Base-by-base conservation (phyloP, 2,329 filamentous ascomycete genomes). In the Epichloe uncinata region DNA sequence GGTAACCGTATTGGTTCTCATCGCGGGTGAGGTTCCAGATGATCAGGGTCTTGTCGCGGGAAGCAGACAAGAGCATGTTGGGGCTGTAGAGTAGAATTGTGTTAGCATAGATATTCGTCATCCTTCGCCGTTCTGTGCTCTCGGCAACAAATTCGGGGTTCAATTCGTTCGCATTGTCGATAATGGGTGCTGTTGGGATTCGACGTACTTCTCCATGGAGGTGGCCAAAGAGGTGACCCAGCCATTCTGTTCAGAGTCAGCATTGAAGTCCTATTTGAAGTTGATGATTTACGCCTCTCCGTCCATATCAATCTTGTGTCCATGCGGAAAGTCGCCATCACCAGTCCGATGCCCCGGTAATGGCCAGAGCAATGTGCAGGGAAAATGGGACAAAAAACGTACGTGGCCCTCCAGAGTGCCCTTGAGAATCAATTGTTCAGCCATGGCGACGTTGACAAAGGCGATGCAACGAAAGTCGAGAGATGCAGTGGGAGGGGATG, bases 21-120 rank as follows among this genome's bases (percentile, higher is more conserved):
- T 97, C 90, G 75, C 93, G 91, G 74, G 93, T 97, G 68, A 98
- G 82, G 82, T 96, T 95, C 93, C 93, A 98, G 83, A 98, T 95
- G 79, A 98, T 98, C 72, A 98, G 80, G 63, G 87, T 87, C 86
- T 97, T 96, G 82, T 98, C 93, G 77, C 93, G 89, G 71, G 82
- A 88, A 68, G 80, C 91, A 63, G 93, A 98, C 67, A 98, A 84
- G 72, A 98, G 90, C 91, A 98, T 97, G 82, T 98, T 97, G 69
- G 93, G 93, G 86, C 88, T 81, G 63, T 55, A 53, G 46, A 52
- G 57, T 51, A 55, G 56, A 52, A 52, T 9, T 7, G 48, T 22
- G 56, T 62, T 52, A 61, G 59, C 50, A 49, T 20, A 18, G 15
- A 16, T 6, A 16, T 20, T 35, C 16, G 15, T 26, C 22, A 40